phyloP scores from a whole-genome alignment of 345 rosid species.

The Turnera subulata region DNA sequence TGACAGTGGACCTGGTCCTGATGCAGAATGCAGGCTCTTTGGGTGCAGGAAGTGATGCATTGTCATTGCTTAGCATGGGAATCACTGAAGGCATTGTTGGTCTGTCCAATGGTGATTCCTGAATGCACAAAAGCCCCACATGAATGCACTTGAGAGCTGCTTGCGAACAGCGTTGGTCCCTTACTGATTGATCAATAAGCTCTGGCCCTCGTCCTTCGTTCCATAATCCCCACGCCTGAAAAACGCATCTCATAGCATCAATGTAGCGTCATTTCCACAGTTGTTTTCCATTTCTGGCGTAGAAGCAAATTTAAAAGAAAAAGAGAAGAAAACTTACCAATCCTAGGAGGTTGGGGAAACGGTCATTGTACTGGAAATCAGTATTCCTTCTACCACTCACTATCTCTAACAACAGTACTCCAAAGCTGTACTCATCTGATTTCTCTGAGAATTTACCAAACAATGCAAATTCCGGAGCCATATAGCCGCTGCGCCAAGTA shows the following conservation, averaged over 20 bases:
- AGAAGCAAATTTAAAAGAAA: too few species aligned
- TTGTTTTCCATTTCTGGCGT: too few species aligned
- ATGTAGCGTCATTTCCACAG: too few species aligned
- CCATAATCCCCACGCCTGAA: slow-evolving; percentile 7
- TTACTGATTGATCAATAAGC: slow-evolving; percentile 2
- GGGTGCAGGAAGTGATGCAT: too few species aligned
- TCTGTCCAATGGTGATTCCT: not conserved
- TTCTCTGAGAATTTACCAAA: slow-evolving; percentile 10
- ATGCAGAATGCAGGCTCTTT: too few species aligned
- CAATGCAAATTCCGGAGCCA: slow-evolving; percentile 17
- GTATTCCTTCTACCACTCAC: slow-evolving; percentile 10
- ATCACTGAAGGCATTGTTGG: not conserved
- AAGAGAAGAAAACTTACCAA: not conserved
- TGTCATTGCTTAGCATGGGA: too few species aligned
- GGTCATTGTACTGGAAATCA: slow-evolving; percentile 4
- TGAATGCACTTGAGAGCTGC: slow-evolving; percentile 8
- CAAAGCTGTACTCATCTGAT: slow-evolving; percentile 16
- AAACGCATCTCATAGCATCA: not conserved
- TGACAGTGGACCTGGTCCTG: too few species aligned
- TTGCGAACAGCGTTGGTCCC: not conserved
- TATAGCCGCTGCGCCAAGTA: slow-evolving; percentile 8
- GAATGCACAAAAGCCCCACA: slow-evolving; percentile 8
- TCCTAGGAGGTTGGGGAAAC: not conserved
- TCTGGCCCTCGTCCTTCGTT: slow-evolving; percentile 6
- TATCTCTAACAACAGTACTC: slow-evolving; percentile 10